phyloP scores from a whole-genome alignment of 1,139 yeast species.

The Debaryomycetaceae sp. region DNA sequence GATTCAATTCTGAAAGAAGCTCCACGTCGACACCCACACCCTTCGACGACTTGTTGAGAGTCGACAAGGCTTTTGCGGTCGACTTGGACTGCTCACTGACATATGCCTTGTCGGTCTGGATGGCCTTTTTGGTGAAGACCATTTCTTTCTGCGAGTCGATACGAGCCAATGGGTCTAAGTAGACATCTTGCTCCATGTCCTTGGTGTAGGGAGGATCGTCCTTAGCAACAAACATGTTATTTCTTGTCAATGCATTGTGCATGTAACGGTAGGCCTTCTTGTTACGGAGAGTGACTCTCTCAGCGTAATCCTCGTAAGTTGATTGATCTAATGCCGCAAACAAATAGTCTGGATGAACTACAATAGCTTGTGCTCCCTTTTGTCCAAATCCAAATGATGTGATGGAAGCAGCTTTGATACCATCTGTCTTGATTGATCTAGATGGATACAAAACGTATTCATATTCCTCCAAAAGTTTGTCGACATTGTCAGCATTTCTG shows the following conservation, averaged over 20 bases:
- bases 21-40: constrained; percentile 98
- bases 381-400: constrained; percentile 99
- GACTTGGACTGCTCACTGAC: constrained; percentile 36
- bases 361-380: constrained; percentile 96
- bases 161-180: constrained; percentile 95
- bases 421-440: constrained; percentile 89
- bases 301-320: constrained; percentile 65
- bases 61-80: constrained; percentile 48
- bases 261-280: constrained; percentile 90
- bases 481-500: constrained; percentile 97
- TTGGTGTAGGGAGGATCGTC: constrained; percentile 89
- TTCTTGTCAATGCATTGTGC: constrained; percentile 92
- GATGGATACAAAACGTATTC: constrained; percentile 94
- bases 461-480: constrained; percentile 71
- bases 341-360: constrained; percentile 90
- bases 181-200: constrained; percentile 82
- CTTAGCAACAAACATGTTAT: constrained; percentile 90
- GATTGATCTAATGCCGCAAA: constrained; percentile 73
- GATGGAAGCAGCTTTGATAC: constrained; percentile 93
- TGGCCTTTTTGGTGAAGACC: constrained; percentile 42
- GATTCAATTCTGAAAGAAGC: constrained; percentile 72
- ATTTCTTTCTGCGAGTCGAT: constrained; percentile 54
- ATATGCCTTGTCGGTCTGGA: constrained; percentile 34
- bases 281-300: constrained; percentile 76
- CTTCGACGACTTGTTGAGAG: constrained; percentile 48